A percentile compares a stretch with the other conserved stretches of the same genome.
phyloP scores from a whole-genome alignment of 495 filamentous ascomycete species.

The Paragyromitra xinjiangensis region DNA sequence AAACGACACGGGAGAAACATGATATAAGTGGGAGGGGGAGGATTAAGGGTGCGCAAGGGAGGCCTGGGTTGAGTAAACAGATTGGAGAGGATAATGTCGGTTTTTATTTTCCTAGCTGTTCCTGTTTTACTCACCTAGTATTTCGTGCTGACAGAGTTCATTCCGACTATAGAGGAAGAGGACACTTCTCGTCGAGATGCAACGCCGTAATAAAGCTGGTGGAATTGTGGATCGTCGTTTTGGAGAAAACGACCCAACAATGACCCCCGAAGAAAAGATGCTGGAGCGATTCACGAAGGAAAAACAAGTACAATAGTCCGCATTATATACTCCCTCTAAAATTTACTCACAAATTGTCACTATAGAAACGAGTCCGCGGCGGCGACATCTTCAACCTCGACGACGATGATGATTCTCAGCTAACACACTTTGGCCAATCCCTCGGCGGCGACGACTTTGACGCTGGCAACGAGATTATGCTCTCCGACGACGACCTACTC shows the following conservation, averaged over 20 bases:
- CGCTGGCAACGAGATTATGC: slow-evolving; percentile 65
- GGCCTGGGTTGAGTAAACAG: slow-evolving; percentile 85
- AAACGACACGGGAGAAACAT: slow-evolving; percentile 63
- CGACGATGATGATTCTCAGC: slow-evolving; percentile 71
- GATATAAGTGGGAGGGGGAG: slow-evolving; percentile 60
- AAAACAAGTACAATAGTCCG: slow-evolving; percentile 65
- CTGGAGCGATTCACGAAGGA: slow-evolving; percentile 88
- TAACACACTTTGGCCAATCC: slow-evolving; percentile 85
- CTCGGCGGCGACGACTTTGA: slow-evolving; percentile 79
- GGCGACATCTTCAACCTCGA: slow-evolving; percentile 82
- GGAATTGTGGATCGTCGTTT: slow-evolving; percentile 93
- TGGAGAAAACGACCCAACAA: slow-evolving; percentile 91
- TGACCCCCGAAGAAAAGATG: slow-evolving; percentile 94
- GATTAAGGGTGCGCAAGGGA: slow-evolving; percentile 66
- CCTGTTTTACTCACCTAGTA: not conserved
- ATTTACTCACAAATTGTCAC: slow-evolving; percentile 63
- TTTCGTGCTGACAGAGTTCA: slow-evolving; percentile 1
- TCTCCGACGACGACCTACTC: slow-evolving; percentile 66
- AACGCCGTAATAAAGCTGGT: slow-evolving; percentile 84
- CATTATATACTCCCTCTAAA: slow-evolving; percentile 1
- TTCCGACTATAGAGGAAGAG: slow-evolving; percentile 58
- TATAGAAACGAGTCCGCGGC: slow-evolving; percentile 48
- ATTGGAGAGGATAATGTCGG: slow-evolving; percentile 84
- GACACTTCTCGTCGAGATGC: slow-evolving; percentile 86
- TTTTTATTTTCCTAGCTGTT: slow-evolving; percentile 25